phyloP scores from a whole-genome alignment of 345 rosid species.

The Aquilaria yunnanensis region DNA sequence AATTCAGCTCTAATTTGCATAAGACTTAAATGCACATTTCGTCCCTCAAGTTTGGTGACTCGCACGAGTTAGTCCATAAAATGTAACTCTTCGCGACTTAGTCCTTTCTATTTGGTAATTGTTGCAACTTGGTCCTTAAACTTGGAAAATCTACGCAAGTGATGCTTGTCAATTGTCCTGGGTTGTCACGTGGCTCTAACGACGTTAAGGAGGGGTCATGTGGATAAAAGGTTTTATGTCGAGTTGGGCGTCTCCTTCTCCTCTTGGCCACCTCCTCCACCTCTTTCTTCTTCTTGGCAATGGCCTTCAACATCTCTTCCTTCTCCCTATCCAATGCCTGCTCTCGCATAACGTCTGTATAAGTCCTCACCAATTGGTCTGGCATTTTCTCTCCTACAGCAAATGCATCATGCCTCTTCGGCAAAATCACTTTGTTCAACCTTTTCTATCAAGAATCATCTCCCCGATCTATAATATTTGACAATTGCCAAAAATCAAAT shows the following conservation, averaged over 20 bases:
- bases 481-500: constrained; percentile 54
- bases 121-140: too few species aligned
- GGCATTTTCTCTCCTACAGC: constrained; percentile 93
- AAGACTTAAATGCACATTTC: too few species aligned
- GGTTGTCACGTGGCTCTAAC: too few species aligned
- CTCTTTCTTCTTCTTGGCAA: constrained; percentile 69
- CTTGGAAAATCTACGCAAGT: too few species aligned
- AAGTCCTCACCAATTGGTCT: constrained; percentile 65
- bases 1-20: too few species aligned
- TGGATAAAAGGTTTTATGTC: too few species aligned
- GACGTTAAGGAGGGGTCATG: too few species aligned
- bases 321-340: constrained; percentile 52
- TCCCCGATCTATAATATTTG: constrained; percentile 80
- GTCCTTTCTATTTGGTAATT: too few species aligned
- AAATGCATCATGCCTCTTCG: constrained; percentile 88
- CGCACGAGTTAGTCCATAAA: too few species aligned
- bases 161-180: too few species aligned
- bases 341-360: constrained; percentile 85
- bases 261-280: constrained; percentile 66
- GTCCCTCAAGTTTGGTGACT: too few species aligned
- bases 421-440: constrained; percentile 75
- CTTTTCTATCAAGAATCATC: constrained; percentile 87
- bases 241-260: constrained; percentile 18
- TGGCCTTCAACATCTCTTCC: constrained; percentile 49
- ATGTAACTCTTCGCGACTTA: too few species aligned